A percentile compares a stretch with the other conserved stretches of the same genome.
Conservation (phyloP, 2,329 filamentous ascomycete genomes). For the Penicillium hesseltinei region DNA sequence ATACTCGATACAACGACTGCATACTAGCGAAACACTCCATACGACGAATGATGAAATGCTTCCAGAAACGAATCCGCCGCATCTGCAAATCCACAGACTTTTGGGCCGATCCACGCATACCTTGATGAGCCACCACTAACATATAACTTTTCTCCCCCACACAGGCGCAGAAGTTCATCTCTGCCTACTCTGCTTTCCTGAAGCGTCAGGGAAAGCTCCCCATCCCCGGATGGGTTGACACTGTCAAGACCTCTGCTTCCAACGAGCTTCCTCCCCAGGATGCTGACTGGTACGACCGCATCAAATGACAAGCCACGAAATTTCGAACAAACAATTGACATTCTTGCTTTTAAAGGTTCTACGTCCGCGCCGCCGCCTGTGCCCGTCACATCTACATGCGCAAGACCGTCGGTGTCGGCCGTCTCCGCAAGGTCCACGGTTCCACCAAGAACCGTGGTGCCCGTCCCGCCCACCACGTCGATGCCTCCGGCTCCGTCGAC, state of each 20-base stretch:
- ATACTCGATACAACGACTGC: neutral
- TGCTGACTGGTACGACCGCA: conserved; percentile 84
- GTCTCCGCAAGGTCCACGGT: conserved; percentile 94
- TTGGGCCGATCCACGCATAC: conserved; percentile 11
- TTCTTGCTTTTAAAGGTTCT: conserved; percentile 53
- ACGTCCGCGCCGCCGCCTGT: conserved; percentile 85
- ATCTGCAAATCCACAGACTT: conserved; percentile 20
- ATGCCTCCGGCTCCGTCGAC: conserved; percentile 93
- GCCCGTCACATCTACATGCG: conserved; percentile 98
- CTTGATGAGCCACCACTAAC: conserved; percentile 17
- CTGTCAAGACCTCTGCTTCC: conserved; percentile 94
- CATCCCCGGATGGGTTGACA: conserved; percentile 82
- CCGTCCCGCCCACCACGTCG: conserved; percentile 88
- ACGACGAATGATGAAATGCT: conserved; percentile 16
- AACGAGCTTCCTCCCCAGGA: conserved; percentile 98
- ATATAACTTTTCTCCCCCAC: conserved; percentile 17
- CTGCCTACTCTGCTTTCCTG: conserved; percentile 66
- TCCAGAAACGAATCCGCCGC: conserved; percentile 21
- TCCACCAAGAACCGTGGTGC: conserved; percentile 95
- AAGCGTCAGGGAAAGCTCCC: conserved; percentile 70
- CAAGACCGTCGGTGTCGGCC: conserved; percentile 98
- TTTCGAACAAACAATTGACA: conserved; percentile 12
- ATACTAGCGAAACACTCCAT: conserved; percentile 5
- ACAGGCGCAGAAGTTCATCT: conserved; percentile 67
- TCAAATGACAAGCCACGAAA: neutral